These are phyloP conservation scores for Rhododendron mucronatum DNA, from an alignment of 148 eudicot species.

Conservation along the genomic window DNA sequence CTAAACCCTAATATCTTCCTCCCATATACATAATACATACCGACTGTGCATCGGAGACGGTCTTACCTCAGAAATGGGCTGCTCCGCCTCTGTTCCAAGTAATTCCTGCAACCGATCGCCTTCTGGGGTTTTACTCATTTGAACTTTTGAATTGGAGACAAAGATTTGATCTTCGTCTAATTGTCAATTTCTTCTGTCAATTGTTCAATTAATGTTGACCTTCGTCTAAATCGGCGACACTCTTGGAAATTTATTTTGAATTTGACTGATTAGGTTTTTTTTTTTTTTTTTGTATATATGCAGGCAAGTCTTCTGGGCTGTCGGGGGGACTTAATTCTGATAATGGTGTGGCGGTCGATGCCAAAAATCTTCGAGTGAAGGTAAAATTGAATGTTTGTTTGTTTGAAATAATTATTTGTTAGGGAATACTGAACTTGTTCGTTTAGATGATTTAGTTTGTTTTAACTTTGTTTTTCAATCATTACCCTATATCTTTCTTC, in stretches of 20 bases:
- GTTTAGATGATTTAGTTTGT: too few relatives aligned
- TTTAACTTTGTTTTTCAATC: too few relatives aligned
- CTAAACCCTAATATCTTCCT: background rate
- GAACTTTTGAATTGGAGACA: background rate
- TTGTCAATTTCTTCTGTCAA: background rate
- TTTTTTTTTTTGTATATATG: background rate
- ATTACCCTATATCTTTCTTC: too few relatives aligned
- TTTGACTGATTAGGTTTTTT: slow-evolving; percentile 3
- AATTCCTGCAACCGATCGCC: background rate
- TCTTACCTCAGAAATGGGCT: slow-evolving; percentile 28
- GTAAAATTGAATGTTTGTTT: slow-evolving; percentile 18
- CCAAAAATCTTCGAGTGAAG: slow-evolving; percentile 72
- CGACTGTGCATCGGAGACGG: background rate
- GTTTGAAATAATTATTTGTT: background rate
- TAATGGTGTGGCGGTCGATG: slow-evolving; percentile 34
- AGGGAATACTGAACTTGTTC: too few relatives aligned
- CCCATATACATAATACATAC: too few relatives aligned
- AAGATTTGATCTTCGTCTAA: background rate
- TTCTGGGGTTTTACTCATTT: slow-evolving; percentile 12
- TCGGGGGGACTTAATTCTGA: slow-evolving; percentile 46
- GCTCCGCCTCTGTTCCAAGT: slow-evolving; percentile 48
- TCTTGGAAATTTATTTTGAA: background rate
- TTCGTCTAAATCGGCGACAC: background rate
- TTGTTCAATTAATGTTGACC: background rate
- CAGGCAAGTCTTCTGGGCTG: slow-evolving; percentile 51